Percentiles rank a stretch among this genome's conserved stretches.
Evolutionary conservation across 1,284 basidiomycete genomes (phyloP).

Genomic region (Cutaneotrichosporon mucoides): DNA sequence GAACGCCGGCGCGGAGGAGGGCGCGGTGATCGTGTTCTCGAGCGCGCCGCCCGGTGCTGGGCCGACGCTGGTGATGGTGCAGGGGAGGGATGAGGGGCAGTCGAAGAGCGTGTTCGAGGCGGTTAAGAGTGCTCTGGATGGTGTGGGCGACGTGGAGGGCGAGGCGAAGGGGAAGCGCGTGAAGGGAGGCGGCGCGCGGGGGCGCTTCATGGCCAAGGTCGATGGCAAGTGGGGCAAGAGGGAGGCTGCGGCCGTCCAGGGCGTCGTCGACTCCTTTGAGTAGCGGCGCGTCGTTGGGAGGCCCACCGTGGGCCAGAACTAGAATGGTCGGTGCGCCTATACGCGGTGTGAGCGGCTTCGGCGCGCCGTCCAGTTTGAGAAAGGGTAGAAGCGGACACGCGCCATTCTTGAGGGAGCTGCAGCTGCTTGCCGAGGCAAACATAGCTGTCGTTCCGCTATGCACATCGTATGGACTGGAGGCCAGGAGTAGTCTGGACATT

Average conservation of each 20-base stretch:
- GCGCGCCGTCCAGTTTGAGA: no score
- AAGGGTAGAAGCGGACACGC: no score
- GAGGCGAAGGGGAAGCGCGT: conserved; percentile 22
- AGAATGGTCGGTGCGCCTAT: no score
- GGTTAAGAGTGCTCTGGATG: conserved; percentile 55
- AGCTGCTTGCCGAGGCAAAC: no score
- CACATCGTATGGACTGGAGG: no score
- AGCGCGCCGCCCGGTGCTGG: conserved; percentile 19
- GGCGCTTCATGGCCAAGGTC: conserved; percentile 48
- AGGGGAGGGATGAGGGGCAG: conserved; percentile 58
- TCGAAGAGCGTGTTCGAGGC: conserved; percentile 59
- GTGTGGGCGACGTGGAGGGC: conserved; percentile 50
- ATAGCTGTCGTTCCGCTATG: no score
- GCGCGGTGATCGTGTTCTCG: conserved; percentile 51
- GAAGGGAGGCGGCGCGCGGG: conserved; percentile 50
- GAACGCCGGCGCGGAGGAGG: background rate
- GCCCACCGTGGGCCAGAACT: no score
- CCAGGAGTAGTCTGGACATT: no score
- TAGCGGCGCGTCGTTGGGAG: no score
- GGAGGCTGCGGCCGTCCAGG: conserved; percentile 27
- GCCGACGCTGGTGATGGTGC: conserved; percentile 56
- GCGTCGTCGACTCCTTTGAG: conserved; percentile 12
- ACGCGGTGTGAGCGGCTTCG: no score
- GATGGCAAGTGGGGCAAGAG: conserved; percentile 42
- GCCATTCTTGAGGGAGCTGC: no score